phyloP scores from a whole-genome alignment of 805 yeast genomes.

The Ogataea haglerorum region DNA sequence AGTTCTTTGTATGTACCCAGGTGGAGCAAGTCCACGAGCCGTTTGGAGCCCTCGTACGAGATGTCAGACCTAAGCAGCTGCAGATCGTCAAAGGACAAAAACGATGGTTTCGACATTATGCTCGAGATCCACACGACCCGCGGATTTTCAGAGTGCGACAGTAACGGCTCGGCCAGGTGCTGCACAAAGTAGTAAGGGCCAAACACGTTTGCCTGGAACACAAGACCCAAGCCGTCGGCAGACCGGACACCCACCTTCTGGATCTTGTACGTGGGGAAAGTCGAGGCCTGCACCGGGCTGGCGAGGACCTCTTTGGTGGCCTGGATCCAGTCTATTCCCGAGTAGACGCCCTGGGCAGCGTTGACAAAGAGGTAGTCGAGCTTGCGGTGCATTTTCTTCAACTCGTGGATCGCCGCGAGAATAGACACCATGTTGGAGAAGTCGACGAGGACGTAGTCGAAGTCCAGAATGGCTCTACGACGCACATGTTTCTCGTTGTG shows the following conservation, averaged over 20 bases:
- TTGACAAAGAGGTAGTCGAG: slow-evolving; percentile 81
- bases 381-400: slow-evolving; percentile 57
- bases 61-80: slow-evolving; percentile 60
- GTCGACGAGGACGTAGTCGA: slow-evolving; percentile 87
- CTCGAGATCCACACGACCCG: slow-evolving; percentile 83
- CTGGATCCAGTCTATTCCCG: slow-evolving; percentile 81
- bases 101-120: slow-evolving; percentile 72
- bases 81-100: slow-evolving; percentile 69
- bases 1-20: slow-evolving; percentile 59
- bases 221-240: slow-evolving; percentile 75
- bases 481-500: slow-evolving; percentile 35
- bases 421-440: slow-evolving; percentile 87
- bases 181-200: slow-evolving; percentile 88
- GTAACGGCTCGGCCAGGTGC: slow-evolving; percentile 54
- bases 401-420: slow-evolving; percentile 67
- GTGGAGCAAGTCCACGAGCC: slow-evolving; percentile 81
- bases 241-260: slow-evolving; percentile 78
- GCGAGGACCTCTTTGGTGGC: slow-evolving; percentile 66
- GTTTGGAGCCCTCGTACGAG: slow-evolving; percentile 90
- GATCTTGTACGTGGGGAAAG: slow-evolving; percentile 80
- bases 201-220: slow-evolving; percentile 94
- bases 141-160: slow-evolving; percentile 43
- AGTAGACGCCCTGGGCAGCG: slow-evolving; percentile 86
- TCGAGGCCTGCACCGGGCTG: slow-evolving; percentile 78
- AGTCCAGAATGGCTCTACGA: slow-evolving; percentile 63